These are phyloP conservation scores for Oxytropis ochrocephala DNA, from an alignment of 306 rosid genomes.

Conservation along the genomic window DNA sequence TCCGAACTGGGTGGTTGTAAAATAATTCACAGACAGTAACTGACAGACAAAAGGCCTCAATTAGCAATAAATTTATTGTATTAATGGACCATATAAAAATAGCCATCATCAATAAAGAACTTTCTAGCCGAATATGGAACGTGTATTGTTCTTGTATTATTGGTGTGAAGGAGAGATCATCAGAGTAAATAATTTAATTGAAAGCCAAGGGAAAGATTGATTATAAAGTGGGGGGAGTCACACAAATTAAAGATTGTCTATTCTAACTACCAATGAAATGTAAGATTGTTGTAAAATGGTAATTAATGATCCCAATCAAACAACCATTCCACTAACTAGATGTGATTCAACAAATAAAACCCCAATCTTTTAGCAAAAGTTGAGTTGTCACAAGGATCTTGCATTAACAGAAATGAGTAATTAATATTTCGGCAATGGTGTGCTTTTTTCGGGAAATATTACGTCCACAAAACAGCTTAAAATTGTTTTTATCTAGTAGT, in stretches of 20 bases:
- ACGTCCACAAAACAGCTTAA: not conserved
- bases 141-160: not conserved
- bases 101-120: not conserved
- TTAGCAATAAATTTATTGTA: conserved; percentile 17
- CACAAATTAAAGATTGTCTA: not conserved
- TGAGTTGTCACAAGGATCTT: not conserved
- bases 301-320: conserved; percentile 1
- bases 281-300: not conserved
- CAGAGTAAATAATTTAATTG: conserved; percentile 10
- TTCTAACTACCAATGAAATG: not conserved
- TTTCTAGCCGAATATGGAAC: conserved; percentile 14
- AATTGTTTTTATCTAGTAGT: not conserved
- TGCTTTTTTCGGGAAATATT: not conserved
- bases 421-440: not conserved
- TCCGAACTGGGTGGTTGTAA: conserved; percentile 96
- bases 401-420: not conserved
- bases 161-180: not conserved
- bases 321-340: not conserved
- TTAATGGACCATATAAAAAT: not conserved
- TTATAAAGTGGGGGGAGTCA: not conserved
- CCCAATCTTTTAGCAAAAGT: not conserved
- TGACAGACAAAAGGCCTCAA: conserved; percentile 22
- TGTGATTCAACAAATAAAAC: not conserved
- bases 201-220: not conserved
- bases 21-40: conserved; percentile 84